A percentile compares a stretch with the other conserved stretches of the same genome.
Evolutionary conservation across 495 filamentous ascomycete genomes (phyloP).

Genomic region (Penicillium bovifimosum): DNA sequence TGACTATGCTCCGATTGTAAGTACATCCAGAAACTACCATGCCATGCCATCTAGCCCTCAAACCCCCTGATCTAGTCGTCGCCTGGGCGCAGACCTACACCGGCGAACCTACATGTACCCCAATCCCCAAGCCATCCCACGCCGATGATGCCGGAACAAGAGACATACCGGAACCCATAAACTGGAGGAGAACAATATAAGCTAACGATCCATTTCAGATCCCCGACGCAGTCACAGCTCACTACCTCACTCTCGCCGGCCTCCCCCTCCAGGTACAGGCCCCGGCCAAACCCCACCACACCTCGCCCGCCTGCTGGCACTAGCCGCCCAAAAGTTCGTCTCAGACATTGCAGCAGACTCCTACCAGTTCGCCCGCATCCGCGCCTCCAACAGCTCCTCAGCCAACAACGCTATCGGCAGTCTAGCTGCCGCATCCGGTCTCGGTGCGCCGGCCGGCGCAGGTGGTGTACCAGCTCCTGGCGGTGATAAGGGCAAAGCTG

Average conservation of each 20-base stretch:
- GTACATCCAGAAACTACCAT: conserved; percentile 25
- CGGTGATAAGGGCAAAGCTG: conserved; percentile 56
- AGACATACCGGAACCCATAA: too few relatives aligned
- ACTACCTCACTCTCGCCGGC: conserved; percentile 94
- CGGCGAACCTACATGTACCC: background rate
- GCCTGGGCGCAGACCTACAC: too few relatives aligned
- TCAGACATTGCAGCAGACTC: conserved; percentile 96
- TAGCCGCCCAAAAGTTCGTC: conserved; percentile 97
- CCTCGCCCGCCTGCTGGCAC: conserved; percentile 85
- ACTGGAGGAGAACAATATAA: background rate
- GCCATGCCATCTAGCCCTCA: too few relatives aligned
- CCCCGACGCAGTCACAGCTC: conserved; percentile 93
- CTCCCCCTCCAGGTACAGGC: conserved; percentile 75
- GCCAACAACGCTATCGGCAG: conserved; percentile 84
- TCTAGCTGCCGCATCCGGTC: conserved; percentile 70
- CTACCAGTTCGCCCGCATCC: conserved; percentile 94
- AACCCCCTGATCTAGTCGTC: too few relatives aligned
- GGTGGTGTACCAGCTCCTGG: conserved; percentile 45
- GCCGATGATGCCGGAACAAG: background rate
- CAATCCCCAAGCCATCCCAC: background rate
- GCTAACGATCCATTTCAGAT: conserved; percentile 55
- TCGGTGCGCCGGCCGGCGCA: conserved; percentile 55
- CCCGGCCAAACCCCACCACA: conserved; percentile 79
- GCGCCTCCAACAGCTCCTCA: conserved; percentile 78
- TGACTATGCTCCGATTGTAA: conserved; percentile 94